These are phyloP conservation scores for Tripidium arundinaceum DNA, from an alignment of 202 grass and related monocot genomes.

Conservation along the genomic window DNA sequence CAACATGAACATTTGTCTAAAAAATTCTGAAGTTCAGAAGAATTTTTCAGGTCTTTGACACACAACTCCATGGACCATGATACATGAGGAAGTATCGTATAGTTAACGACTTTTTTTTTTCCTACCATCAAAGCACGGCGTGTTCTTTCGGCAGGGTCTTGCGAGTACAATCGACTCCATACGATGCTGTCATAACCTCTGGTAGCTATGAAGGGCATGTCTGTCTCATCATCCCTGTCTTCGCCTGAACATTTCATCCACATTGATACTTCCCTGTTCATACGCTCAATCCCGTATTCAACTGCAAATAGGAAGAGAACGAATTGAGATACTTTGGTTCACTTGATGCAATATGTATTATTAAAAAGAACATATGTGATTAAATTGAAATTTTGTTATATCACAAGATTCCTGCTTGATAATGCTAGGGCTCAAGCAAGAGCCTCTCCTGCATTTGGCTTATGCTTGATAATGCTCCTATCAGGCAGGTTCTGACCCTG, in stretches of 20 bases:
- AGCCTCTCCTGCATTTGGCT: neutral
- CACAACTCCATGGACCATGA: neutral
- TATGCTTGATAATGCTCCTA: neutral
- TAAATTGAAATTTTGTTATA: neutral
- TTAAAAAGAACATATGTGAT: neutral
- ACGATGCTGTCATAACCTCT: slow-evolving; percentile 92
- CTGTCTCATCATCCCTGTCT: slow-evolving; percentile 32
- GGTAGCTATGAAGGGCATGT: slow-evolving; percentile 77
- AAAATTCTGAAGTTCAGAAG: slow-evolving; percentile 7
- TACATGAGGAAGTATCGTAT: neutral
- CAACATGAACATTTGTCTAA: slow-evolving; percentile 18
- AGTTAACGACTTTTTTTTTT: neutral
- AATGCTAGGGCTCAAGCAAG: neutral
- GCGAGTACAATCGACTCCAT: slow-evolving; percentile 81
- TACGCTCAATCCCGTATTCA: slow-evolving; percentile 76
- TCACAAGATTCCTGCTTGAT: neutral
- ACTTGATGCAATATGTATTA: neutral
- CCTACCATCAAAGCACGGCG: slow-evolving; percentile 50
- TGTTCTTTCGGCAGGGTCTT: slow-evolving; percentile 44
- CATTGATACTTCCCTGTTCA: slow-evolving; percentile 78
- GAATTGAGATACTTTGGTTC: neutral
- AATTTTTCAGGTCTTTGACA: neutral
- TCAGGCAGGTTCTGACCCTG: neutral
- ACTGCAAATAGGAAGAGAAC: slow-evolving; percentile 37
- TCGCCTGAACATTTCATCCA: slow-evolving; percentile 68